Conservation (phyloP, 768 basidiomycete genomes). For the Lyophyllum shimeji region DNA sequence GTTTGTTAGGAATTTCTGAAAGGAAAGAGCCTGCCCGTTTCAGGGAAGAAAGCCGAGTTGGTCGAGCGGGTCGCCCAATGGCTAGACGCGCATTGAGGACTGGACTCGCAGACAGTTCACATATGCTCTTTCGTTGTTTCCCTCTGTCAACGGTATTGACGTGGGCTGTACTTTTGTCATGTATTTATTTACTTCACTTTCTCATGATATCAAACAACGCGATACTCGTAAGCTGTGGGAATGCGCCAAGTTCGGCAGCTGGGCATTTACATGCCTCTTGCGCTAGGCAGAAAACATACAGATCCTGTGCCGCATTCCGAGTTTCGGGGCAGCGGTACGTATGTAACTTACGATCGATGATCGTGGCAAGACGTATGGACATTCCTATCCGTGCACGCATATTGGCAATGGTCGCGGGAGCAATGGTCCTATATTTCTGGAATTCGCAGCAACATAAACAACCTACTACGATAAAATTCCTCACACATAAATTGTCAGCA, state of each 20-base stretch:
- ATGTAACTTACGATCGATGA: too few relatives aligned
- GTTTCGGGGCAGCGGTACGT: too few relatives aligned
- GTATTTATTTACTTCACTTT: background rate
- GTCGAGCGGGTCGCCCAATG: conserved; percentile 65
- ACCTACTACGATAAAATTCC: too few relatives aligned
- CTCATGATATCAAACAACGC: background rate
- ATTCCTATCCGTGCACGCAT: too few relatives aligned
- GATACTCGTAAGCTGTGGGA: background rate
- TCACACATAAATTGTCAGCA: background rate
- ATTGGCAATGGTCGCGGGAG: too few relatives aligned
- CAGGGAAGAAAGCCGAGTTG: conserved; percentile 76
- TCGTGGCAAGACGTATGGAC: too few relatives aligned
- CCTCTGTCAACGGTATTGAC: background rate
- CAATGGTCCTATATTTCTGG: too few relatives aligned
- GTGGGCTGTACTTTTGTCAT: background rate
- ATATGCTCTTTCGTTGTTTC: background rate
- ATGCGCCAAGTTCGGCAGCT: background rate
- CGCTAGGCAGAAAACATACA: background rate
- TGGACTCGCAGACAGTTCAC: conserved; percentile 1
- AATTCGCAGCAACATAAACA: too few relatives aligned
- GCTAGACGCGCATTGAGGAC: conserved; percentile 43
- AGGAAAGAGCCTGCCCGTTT: conserved; percentile 55
- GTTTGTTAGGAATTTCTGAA: conserved; percentile 66
- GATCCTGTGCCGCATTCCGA: background rate
- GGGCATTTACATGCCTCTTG: background rate